phyloP scores from a whole-genome alignment of 2,329 filamentous ascomycete species.

The Epichloe sibirici region DNA sequence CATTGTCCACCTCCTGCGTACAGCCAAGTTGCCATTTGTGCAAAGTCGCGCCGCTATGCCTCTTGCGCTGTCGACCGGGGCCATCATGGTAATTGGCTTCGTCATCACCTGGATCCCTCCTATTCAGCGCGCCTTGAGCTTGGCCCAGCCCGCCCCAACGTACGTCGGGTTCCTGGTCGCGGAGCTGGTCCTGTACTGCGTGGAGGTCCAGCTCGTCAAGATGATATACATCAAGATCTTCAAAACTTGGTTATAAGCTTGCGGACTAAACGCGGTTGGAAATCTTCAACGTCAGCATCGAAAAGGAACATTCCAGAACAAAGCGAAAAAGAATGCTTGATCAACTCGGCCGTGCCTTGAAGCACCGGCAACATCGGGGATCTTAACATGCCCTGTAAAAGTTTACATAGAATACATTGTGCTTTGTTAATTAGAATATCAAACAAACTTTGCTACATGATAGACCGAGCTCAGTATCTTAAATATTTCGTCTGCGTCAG shows the following conservation, averaged over 20 bases:
- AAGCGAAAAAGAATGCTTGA: not conserved
- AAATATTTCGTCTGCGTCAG: too few relatives aligned
- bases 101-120: slow-evolving; percentile 15
- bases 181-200: slow-evolving; percentile 13
- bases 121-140: slow-evolving; percentile 10
- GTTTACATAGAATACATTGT: not conserved
- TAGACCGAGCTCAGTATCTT: too few relatives aligned
- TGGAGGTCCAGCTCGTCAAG: slow-evolving; percentile 17
- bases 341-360: not conserved
- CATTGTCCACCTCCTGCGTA: slow-evolving; percentile 17
- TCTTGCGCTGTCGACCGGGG: slow-evolving; percentile 13
- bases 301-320: not conserved
- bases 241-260: slow-evolving; percentile 13
- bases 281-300: too few relatives aligned
- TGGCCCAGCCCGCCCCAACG: slow-evolving; percentile 10
- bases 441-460: too few relatives aligned
- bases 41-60: slow-evolving; percentile 12
- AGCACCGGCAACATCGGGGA: not conserved
- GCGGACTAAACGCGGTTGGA: not conserved
- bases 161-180: slow-evolving; percentile 15
- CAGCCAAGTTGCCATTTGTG: slow-evolving; percentile 15
- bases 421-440: too few relatives aligned
- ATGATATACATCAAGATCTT: slow-evolving; percentile 15
- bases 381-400: not conserved
- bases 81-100: slow-evolving; percentile 16